Evolutionary conservation across 345 rosid genomes (phyloP), one percentile per base, ranked within the genome.

Genomic region (Jatropha curcas): DNA sequence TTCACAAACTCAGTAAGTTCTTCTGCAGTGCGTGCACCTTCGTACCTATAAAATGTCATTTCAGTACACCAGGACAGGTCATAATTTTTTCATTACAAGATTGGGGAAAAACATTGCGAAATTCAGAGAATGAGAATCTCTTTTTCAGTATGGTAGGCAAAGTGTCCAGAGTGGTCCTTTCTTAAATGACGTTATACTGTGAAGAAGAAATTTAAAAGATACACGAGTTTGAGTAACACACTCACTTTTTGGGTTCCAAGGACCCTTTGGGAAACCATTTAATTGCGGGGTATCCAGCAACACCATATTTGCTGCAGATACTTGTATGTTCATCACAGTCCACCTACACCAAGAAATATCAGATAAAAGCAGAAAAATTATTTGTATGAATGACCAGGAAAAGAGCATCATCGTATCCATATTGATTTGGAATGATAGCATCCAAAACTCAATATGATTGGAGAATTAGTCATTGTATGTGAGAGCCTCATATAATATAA

Each of bases 221-320:
- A 46, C n/a, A n/a, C n/a, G 24, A 66, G 6, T 66, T 46, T 28
- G 41, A 67, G 4, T 31, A 48, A 19, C 20, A 28, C 58, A 48
- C 90, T 87, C 82, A 95, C 99, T 92, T 92, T 79, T 91, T 90
- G 67, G 98, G 92, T 70, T 96, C 98, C 77, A 90, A 81, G 45
- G 97, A 88, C 55, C 99, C 99, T 83, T 90, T 96, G 12, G 97
- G 91, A 78, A 96, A 93, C 99, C 99, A 96, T 35, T 96, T 88
- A 71, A 96, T 69, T 5, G 99, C 90, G 16, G 99, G 99, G 79
- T 93, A 96, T 46, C 99, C 96, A 68, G 90, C 81, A 74, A 96
- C 99, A 22, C 96, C 98, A 71, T 86, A 91, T 79, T 93, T 96
- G 85, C 91, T 80, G 79, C 99, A 93, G 16, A 93, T 45, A 67